A percentile compares a stretch with the other conserved stretches of the same genome.
Conservation (phyloP, 495 filamentous ascomycete genomes). For the Penicillium salamii region DNA sequence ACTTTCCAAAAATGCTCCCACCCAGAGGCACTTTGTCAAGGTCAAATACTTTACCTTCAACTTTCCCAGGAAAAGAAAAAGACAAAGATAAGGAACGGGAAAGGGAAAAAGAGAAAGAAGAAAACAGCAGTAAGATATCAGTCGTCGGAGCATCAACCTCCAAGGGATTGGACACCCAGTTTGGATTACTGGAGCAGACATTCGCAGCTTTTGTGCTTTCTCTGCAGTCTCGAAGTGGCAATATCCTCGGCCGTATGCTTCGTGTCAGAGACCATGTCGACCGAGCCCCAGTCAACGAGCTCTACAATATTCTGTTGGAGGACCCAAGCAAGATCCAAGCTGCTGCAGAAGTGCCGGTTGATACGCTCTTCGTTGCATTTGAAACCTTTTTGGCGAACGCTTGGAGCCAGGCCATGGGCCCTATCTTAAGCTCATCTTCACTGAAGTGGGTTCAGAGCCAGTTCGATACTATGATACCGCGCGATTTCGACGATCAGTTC, state of each 20-base stretch:
- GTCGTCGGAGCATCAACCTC: slow-evolving; percentile 25
- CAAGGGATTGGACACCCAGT: slow-evolving; percentile 40
- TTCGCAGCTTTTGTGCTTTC: slow-evolving; percentile 81
- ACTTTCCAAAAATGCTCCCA: slow-evolving; percentile 40
- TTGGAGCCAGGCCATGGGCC: slow-evolving; percentile 86
- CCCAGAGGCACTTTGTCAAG: slow-evolving; percentile 32
- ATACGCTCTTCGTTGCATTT: slow-evolving; percentile 90
- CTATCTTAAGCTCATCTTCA: slow-evolving; percentile 63
- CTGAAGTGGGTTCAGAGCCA: slow-evolving; percentile 70
- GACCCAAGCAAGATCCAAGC: slow-evolving; percentile 71
- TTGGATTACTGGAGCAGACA: slow-evolving; percentile 77
- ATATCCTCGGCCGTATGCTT: slow-evolving; percentile 73
- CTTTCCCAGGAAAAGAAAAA: slow-evolving; percentile 33
- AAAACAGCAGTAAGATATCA: slow-evolving; percentile 33
- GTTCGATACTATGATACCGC: slow-evolving; percentile 68
- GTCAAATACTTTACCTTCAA: slow-evolving; percentile 41
- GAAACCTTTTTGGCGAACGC: slow-evolving; percentile 88
- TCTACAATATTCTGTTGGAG: slow-evolving; percentile 86
- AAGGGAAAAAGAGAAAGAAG: slow-evolving; percentile 20
- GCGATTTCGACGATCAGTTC: slow-evolving; percentile 84
- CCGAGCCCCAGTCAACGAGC: slow-evolving; percentile 77
- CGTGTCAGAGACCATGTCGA: slow-evolving; percentile 69
- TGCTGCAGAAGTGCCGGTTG: slow-evolving; percentile 72
- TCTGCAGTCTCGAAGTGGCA: slow-evolving; percentile 78
- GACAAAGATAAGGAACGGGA: slow-evolving; percentile 24